A percentile compares a stretch with the other conserved stretches of the same genome.
These are phyloP conservation scores for Hirsutella thompsonii DNA, from an alignment of 2,329 filamentous ascomycete species.

Conservation along the genomic window DNA sequence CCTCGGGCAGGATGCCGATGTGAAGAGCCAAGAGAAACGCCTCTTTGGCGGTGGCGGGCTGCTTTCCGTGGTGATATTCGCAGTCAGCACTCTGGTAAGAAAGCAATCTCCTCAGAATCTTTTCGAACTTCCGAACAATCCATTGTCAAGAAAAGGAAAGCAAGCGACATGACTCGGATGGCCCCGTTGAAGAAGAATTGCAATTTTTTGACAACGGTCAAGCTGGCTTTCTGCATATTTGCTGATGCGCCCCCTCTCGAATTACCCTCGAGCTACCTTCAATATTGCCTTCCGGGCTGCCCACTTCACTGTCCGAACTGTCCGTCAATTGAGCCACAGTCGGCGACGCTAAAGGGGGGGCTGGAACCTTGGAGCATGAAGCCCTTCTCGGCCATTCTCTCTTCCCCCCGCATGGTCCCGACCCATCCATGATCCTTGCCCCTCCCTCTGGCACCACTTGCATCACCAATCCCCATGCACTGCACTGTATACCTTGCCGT, in stretches of 20 bases:
- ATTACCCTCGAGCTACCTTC: no score
- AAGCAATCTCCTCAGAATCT: background rate
- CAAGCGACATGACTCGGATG: no score
- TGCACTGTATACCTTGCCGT: background rate
- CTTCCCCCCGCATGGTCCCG: conserved; percentile 1
- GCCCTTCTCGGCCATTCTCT: conserved; percentile 2
- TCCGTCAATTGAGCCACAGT: background rate
- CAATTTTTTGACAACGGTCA: no score
- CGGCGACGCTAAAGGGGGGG: background rate
- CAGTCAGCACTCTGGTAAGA: conserved; percentile 1
- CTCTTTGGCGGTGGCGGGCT: background rate
- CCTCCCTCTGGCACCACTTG: conserved; percentile 3
- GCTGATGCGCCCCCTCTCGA: no score
- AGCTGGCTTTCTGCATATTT: no score
- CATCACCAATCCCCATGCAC: conserved; percentile 1
- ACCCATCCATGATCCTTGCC: conserved; percentile 1
- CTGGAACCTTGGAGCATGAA: background rate
- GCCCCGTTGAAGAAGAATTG: no score
- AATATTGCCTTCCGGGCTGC: background rate
- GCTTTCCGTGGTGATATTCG: conserved; percentile 1
- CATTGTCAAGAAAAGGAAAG: no score
- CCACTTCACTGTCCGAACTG: background rate
- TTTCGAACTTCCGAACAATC: no score
- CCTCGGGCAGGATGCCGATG: background rate
- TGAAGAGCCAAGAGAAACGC: background rate